These are phyloP conservation scores for Camelina sativa DNA, from an alignment of 345 rosid species.

Conservation along the genomic window DNA sequence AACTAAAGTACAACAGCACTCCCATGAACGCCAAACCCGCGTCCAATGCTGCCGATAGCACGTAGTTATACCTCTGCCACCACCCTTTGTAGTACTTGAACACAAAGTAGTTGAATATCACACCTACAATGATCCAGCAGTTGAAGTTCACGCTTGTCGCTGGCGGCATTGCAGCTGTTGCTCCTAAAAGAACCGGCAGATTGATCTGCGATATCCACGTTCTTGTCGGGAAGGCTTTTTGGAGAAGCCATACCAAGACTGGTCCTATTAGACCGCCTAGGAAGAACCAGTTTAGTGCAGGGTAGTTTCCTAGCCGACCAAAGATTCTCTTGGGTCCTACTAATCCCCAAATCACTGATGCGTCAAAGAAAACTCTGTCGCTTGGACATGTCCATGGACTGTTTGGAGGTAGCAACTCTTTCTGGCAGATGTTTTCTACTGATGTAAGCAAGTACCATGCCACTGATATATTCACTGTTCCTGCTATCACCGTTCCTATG, in stretches of 20 bases:
- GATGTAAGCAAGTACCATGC: constrained; percentile 59
- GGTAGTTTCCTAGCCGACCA: constrained; percentile 52
- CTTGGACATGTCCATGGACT: constrained; percentile 70
- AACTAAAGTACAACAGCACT: constrained; percentile 53
- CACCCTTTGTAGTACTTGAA: constrained; percentile 53
- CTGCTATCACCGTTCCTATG: constrained; percentile 58
- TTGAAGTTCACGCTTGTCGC: constrained; percentile 63
- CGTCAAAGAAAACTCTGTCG: constrained; percentile 63
- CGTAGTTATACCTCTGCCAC: constrained; percentile 73
- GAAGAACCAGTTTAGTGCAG: constrained; percentile 67
- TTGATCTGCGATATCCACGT: constrained; percentile 59
- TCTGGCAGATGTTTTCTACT: constrained; percentile 59
- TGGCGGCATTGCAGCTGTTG: constrained; percentile 64
- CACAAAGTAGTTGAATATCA: constrained; percentile 55
- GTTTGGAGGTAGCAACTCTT: constrained; percentile 55
- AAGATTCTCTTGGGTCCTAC: constrained; percentile 64
- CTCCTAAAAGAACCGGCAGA: constrained; percentile 58
- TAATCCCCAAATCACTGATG: constrained; percentile 65
- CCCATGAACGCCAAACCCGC: constrained; percentile 71
- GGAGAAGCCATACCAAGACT: constrained; percentile 50
- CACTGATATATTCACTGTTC: constrained; percentile 55
- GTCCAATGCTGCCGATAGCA: constrained; percentile 63
- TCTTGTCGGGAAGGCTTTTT: constrained; percentile 51
- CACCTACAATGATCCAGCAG: constrained; percentile 53
- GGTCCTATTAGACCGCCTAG: constrained; percentile 61